Base-by-base conservation (phyloP, 805 yeast species). In the Grigorovia yakushimaensis region DNA sequence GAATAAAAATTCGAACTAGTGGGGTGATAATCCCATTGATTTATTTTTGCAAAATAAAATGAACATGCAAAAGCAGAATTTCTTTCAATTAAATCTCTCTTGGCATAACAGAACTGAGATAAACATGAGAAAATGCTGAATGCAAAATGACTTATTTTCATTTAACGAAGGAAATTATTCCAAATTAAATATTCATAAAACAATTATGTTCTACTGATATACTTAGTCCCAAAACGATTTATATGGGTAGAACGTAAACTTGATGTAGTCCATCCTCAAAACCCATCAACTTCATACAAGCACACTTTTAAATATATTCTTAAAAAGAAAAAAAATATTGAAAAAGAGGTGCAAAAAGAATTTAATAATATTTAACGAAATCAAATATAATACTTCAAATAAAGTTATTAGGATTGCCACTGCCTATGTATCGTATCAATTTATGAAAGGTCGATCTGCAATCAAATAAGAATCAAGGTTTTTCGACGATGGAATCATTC, bases 11-110 rank as follows among this genome's bases (percentile, higher is more conserved):
- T 35, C 1, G 18, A n/a, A 19, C 30, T 39, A 10, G 42, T 43
- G 4, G 49, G 47, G 3, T 36, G 9, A 40, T 44, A 51, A 19
- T 50, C 54, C 62, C 62, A 58, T 10, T 19, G 24, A 9, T 42
- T 18, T 11, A 54, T 38, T 24, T 44, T 44, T 17, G 52, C 49
- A 22, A 58, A 40, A 44, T 54, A 43, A 4, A 46, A 44, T 11
- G 57, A 58, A 48, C 62, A 58, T 10, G 57, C 53, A 11, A 50
- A 33, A 5, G 52, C 61, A 19, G 59, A 37, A 39, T 46, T 54
- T 17, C 50, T 47, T 39, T 55, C 58, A 51, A 51, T 52, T 3
- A 37, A 45, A 45, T 54, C 59, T 8, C 45, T 46, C 33, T 47
- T 52, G 3, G 33, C 33, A 15, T 10, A 7, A 15, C 33, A 27